A percentile compares a stretch with the other conserved stretches of the same genome.
These are phyloP conservation scores for Fusarium marasasianum DNA, from an alignment of 2,329 filamentous ascomycete species.

Conservation along the genomic window DNA sequence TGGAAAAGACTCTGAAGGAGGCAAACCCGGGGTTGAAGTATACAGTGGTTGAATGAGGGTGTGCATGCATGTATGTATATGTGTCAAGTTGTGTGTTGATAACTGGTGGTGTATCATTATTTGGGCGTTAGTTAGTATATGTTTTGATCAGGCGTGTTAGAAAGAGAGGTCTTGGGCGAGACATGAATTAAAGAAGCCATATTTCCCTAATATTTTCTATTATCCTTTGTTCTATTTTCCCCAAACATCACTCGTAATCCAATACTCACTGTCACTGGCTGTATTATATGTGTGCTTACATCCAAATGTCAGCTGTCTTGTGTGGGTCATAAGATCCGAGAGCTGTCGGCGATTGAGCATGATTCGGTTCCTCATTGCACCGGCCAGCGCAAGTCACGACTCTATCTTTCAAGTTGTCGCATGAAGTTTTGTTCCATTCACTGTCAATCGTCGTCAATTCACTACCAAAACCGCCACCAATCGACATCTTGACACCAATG, in stretches of 20 bases:
- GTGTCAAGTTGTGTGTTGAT: background rate
- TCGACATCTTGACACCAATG: conserved; percentile 1
- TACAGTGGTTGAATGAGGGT: conserved; percentile 23
- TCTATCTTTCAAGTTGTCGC: background rate
- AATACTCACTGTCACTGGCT: background rate
- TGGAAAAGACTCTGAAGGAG: conserved; percentile 43
- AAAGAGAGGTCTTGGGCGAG: background rate
- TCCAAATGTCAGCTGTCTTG: background rate
- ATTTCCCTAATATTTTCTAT: background rate
- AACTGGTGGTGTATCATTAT: background rate
- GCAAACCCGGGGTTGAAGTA: conserved; percentile 49
- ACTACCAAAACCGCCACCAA: background rate
- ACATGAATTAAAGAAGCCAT: background rate
- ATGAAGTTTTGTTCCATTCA: background rate
- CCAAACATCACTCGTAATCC: background rate
- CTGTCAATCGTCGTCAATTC: background rate
- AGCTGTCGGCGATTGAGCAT: conserved; percentile 21
- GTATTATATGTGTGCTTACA: background rate
- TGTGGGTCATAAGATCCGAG: conserved; percentile 25
- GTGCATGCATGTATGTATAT: background rate
- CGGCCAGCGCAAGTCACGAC: conserved; percentile 14
- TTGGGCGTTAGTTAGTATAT: background rate
- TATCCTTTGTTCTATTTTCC: background rate
- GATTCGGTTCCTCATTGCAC: conserved; percentile 29
- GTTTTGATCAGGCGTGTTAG: background rate